These are phyloP conservation scores for Houttuynia cordata DNA, from an alignment of 164 flowering plant species.

Conservation along the genomic window DNA sequence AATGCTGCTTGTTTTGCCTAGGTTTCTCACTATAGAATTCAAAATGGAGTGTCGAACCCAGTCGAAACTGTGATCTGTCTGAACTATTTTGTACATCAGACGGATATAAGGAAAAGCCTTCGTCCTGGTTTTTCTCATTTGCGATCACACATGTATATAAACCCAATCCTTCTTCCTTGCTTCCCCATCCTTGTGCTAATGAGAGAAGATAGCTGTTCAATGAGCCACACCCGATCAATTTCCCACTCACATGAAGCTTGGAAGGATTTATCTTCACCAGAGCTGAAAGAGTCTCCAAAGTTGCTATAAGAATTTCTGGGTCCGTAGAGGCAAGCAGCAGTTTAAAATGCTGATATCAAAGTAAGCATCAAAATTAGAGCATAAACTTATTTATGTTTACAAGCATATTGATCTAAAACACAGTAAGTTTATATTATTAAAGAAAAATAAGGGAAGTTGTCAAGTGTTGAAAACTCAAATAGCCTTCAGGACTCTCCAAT, in stretches of 20 bases:
- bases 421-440: too few relatives aligned
- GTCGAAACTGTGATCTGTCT: slow-evolving; percentile 50
- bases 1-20: slow-evolving; percentile 17
- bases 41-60: slow-evolving; percentile 87
- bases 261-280: slow-evolving; percentile 88
- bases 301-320: slow-evolving; percentile 77
- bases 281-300: slow-evolving; percentile 83
- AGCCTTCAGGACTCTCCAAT: too few relatives aligned
- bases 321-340: slow-evolving; percentile 84
- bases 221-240: slow-evolving; percentile 77
- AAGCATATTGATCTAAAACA: too few relatives aligned
- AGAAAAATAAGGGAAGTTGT: too few relatives aligned
- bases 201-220: slow-evolving; percentile 74
- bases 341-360: slow-evolving; percentile 81
- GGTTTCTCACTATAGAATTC: slow-evolving; percentile 52
- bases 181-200: slow-evolving; percentile 99
- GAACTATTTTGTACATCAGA: slow-evolving; percentile 40
- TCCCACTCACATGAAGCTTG: slow-evolving; percentile 83
- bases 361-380: background rate
- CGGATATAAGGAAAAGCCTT: slow-evolving; percentile 55
- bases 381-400: too few relatives aligned
- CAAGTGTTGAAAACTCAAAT: too few relatives aligned
- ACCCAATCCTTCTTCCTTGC: slow-evolving; percentile 97
- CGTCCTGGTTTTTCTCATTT: slow-evolving; percentile 69
- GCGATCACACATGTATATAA: slow-evolving; percentile 72